phyloP scores from a whole-genome alignment of 345 rosid genomes.

The Eucalyptus microcorys region DNA sequence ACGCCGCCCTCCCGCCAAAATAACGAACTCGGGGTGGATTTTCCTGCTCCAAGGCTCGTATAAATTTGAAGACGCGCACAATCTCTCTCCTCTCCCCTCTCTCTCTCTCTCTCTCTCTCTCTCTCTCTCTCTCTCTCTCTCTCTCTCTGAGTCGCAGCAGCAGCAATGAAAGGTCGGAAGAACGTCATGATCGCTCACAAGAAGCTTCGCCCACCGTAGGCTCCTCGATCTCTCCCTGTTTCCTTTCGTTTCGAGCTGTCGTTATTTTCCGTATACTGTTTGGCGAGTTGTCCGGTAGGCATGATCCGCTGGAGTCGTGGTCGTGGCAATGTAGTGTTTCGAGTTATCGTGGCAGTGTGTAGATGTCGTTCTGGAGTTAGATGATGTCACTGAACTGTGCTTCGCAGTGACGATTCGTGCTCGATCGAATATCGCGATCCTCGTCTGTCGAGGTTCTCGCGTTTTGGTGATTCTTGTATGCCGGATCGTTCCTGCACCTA shows the following conservation, averaged over 20 bases:
- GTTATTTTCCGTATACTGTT: neutral
- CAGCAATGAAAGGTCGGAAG: neutral
- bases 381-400: neutral
- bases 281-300: neutral
- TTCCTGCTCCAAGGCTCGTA: neutral
- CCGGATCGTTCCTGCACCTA: neutral
- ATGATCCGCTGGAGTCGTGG: neutral
- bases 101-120: neutral
- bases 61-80: neutral
- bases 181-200: constrained; percentile 1
- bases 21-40: neutral
- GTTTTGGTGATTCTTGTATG: neutral
- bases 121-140: neutral
- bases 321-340: neutral
- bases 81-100: neutral
- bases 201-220: constrained; percentile 4
- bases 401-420: neutral
- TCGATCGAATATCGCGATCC: neutral
- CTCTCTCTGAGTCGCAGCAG: neutral
- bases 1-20: neutral
- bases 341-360: neutral
- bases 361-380: neutral
- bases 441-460: neutral
- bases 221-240: neutral
- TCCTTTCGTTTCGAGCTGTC: neutral